Percentiles rank a stretch among this genome's conserved stretches.
Evolutionary conservation across 2,329 filamentous ascomycete genomes (phyloP).

Genomic region (Alternaria ethzedia): DNA sequence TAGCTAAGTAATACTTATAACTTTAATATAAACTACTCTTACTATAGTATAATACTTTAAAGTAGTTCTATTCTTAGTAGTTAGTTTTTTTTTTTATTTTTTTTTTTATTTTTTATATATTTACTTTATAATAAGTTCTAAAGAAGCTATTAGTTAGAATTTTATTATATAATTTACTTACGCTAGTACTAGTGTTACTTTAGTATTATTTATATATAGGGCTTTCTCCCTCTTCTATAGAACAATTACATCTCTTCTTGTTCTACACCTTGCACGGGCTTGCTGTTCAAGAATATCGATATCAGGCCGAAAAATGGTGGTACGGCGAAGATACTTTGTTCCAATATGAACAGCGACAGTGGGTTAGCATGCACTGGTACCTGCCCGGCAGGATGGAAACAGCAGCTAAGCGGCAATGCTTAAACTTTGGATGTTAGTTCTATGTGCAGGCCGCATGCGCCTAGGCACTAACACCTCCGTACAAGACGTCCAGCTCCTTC

Average conservation of each 20-base stretch:
- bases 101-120: too few species aligned
- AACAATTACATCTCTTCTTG: too few species aligned
- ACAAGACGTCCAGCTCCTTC: constrained; percentile 14
- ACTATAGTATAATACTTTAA: too few species aligned
- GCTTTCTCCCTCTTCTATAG: too few species aligned
- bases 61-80: too few species aligned
- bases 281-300: constrained; percentile 56
- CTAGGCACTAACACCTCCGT: not conserved
- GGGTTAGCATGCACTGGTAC: constrained; percentile 34
- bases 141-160: too few species aligned
- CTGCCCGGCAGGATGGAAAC: constrained; percentile 30
- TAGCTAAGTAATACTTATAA: too few species aligned
- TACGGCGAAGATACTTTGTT: constrained; percentile 27
- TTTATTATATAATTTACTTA: too few species aligned
- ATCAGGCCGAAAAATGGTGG: constrained; percentile 48
- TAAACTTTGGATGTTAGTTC: not conserved
- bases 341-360: constrained; percentile 37
- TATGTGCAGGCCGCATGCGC: not conserved
- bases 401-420: constrained; percentile 34
- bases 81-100: not conserved
- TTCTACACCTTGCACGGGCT: constrained; percentile 46
- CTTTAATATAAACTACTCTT: too few species aligned
- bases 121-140: too few species aligned
- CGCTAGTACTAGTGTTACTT: too few species aligned
- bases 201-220: too few species aligned